Base-by-base conservation (phyloP, 768 basidiomycete genomes). In the Sistotremastrum niveocremeum region DNA sequence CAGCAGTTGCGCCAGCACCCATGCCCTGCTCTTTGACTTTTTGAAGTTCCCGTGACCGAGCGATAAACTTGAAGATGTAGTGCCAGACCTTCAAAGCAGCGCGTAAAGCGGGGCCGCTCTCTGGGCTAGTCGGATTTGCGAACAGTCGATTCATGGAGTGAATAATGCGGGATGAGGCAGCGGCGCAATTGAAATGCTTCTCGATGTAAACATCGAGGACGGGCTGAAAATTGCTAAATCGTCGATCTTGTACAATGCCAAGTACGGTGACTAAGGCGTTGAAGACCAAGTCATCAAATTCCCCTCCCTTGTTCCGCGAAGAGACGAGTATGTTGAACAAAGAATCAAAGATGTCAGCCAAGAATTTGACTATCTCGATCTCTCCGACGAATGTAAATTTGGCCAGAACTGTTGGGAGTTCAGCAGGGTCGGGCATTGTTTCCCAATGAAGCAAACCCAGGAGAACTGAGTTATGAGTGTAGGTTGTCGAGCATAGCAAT, bases 51-150 rank as follows among this genome's bases (percentile, higher is more conserved):
- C 91, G 71, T 2, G 91, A 82, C n/a, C 86, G 75, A 10, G 85
- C 79, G 56, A 95, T 84, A 63, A 98, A 88, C 59, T 86, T 87
- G 76, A 97, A 88, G 54, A 98, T 79, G 57, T 93, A 89, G 57
- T 90, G 84, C 90, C 90, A 94, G 32, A 97, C 94, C 61, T 97
- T 97, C 49, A 98, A 69, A 10, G 91, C 85, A 7, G 88, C 80
- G 34, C 93, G 80, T 46, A 97, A 72, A 4, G 77, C 74, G 11
- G 84, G 80, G 0, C 84, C 89, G 3, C 74, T 77, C 28, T 87
- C 84, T 6, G 69, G 64, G 20, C 77, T 73, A 0, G 80, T 77
- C 8, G 88, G 87, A 54, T 82, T 75, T 34, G 67, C 67, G 37
- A 97, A 68, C 9, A 95, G 74, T 29, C 77, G 72, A 56, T 85